These are phyloP conservation scores for Cyphellophora attinorum DNA, from an alignment of 2,329 filamentous ascomycete genomes.

Conservation along the genomic window DNA sequence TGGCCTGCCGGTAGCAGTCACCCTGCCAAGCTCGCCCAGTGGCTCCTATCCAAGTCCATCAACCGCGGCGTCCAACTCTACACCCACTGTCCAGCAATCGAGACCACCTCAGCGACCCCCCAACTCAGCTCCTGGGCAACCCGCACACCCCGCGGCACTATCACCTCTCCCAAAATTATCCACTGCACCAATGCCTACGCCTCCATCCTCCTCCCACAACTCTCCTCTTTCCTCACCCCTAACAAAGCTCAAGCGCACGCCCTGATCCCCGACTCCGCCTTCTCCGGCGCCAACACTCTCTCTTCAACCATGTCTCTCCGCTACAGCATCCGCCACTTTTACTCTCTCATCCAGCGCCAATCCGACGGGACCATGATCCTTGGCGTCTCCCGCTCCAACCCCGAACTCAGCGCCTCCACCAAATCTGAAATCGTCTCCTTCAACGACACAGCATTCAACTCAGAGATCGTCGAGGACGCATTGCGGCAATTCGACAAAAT, in stretches of 20 bases:
- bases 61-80: slow-evolving; percentile 30
- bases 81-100: slow-evolving; percentile 33
- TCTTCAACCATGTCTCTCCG: slow-evolving; percentile 36
- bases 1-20: slow-evolving; percentile 42
- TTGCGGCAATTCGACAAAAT: slow-evolving; percentile 24
- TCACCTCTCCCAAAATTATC: slow-evolving; percentile 49
- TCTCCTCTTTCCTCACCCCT: slow-evolving; percentile 64
- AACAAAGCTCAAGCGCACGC: slow-evolving; percentile 49
- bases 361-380: slow-evolving; percentile 35
- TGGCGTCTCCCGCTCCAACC: slow-evolving; percentile 34
- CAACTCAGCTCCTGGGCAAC: slow-evolving; percentile 33
- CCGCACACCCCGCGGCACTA: slow-evolving; percentile 33
- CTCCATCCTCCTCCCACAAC: slow-evolving; percentile 59
- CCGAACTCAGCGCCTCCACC: slow-evolving; percentile 25
- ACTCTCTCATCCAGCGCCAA: slow-evolving; percentile 38
- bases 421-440: slow-evolving; percentile 23
- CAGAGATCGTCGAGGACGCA: slow-evolving; percentile 31
- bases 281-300: slow-evolving; percentile 26
- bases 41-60: slow-evolving; percentile 30
- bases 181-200: slow-evolving; percentile 79
- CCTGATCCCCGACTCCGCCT: slow-evolving; percentile 29
- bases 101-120: slow-evolving; percentile 15
- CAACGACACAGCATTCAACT: slow-evolving; percentile 30
- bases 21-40: slow-evolving; percentile 41
- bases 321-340: slow-evolving; percentile 39